These are phyloP conservation scores for Radiomyces spectabilis DNA, from an alignment of 192 early-diverging fungal genomes.

Conservation along the genomic window DNA sequence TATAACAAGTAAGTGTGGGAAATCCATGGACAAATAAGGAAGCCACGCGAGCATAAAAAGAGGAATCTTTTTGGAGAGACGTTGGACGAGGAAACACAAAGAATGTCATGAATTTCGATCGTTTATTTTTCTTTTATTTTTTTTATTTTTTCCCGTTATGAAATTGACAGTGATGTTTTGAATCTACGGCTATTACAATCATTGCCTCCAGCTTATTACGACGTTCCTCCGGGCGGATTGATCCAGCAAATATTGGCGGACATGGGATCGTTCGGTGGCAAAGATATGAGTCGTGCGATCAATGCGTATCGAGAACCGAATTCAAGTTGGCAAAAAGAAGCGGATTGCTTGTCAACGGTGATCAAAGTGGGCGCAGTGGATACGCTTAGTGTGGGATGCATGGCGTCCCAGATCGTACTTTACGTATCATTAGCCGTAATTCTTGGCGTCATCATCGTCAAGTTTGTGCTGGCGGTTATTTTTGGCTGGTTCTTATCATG, in stretches of 20 bases:
- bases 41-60: neutral
- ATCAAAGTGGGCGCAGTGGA: slow-evolving; percentile 77
- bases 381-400: slow-evolving; percentile 72
- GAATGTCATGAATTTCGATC: neutral
- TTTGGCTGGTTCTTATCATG: slow-evolving; percentile 82
- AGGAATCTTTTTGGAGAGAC: no score
- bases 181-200: slow-evolving; percentile 26
- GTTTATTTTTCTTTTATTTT: neutral
- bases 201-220: slow-evolving; percentile 14
- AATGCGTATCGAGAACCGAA: slow-evolving; percentile 36
- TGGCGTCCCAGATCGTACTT: slow-evolving; percentile 65
- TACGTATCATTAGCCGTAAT: slow-evolving; percentile 73
- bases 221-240: slow-evolving; percentile 11
- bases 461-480: slow-evolving; percentile 68
- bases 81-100: neutral
- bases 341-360: slow-evolving; percentile 64
- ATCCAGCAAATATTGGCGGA: slow-evolving; percentile 10
- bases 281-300: slow-evolving; percentile 47
- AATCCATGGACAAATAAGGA: neutral
- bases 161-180: slow-evolving; percentile 26
- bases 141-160: neutral
- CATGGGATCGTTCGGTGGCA: slow-evolving; percentile 21
- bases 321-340: slow-evolving; percentile 34
- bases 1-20: slow-evolving; percentile 40
- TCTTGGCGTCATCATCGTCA: slow-evolving; percentile 52